Conservation (phyloP, 768 basidiomycete genomes). For the Dictyophora rubrovolvata region DNA sequence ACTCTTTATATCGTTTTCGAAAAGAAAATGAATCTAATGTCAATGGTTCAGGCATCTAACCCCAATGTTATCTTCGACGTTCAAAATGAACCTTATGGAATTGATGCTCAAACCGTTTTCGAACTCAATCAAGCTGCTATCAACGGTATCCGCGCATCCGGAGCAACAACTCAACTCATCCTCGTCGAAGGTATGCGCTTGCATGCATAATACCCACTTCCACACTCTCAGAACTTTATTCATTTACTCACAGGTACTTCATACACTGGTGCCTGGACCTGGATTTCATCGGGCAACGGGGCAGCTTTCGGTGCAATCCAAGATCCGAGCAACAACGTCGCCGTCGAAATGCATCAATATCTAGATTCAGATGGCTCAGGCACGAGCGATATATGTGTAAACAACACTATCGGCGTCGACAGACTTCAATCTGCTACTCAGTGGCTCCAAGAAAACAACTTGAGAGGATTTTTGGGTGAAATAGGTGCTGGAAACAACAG, state of each 20-base stretch:
- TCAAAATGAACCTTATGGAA: slow-evolving; percentile 54
- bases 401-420: slow-evolving; percentile 47
- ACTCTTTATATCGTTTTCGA: not conserved
- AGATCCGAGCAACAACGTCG: slow-evolving; percentile 54
- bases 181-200: slow-evolving; percentile 32
- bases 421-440: slow-evolving; percentile 44
- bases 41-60: slow-evolving; percentile 22
- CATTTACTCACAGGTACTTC: not conserved
- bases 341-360: slow-evolving; percentile 64
- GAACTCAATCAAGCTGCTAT: slow-evolving; percentile 52
- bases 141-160: slow-evolving; percentile 51
- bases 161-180: slow-evolving; percentile 40
- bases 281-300: slow-evolving; percentile 48
- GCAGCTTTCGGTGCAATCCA: slow-evolving; percentile 39
- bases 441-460: slow-evolving; percentile 48
- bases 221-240: too few relatives aligned
- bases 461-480: slow-evolving; percentile 59
- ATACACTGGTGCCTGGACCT: slow-evolving; percentile 22
- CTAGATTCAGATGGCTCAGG: slow-evolving; percentile 52
- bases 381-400: slow-evolving; percentile 43
- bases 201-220: not conserved
- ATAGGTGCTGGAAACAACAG: slow-evolving; percentile 39
- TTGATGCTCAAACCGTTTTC: slow-evolving; percentile 42
- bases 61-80: slow-evolving; percentile 46
- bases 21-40: too few relatives aligned